Evolutionary conservation across 2,329 filamentous ascomycete species (phyloP).

Genomic region (Arthrobotrys pseudoclavata): DNA sequence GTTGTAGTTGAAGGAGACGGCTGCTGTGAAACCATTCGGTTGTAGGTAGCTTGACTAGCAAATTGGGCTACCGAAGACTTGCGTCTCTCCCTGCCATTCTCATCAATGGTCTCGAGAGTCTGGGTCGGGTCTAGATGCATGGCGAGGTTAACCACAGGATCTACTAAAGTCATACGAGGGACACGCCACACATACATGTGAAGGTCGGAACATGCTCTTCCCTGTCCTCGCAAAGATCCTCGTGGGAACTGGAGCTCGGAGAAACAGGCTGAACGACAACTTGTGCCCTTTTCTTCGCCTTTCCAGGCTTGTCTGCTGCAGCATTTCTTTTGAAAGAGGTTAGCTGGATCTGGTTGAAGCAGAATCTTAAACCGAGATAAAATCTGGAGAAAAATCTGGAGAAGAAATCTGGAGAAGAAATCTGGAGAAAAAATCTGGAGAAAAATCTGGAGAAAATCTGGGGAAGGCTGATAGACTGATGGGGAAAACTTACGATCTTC

Average conservation of each 20-base stretch:
- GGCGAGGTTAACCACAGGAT: constrained; percentile 4
- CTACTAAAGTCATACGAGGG: constrained; percentile 4
- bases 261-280: constrained; percentile 56
- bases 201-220: constrained; percentile 58
- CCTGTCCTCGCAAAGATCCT: constrained; percentile 51
- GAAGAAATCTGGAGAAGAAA: constrained; percentile 1
- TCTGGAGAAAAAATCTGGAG: not conserved
- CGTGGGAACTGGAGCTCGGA: constrained; percentile 56
- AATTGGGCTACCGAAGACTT: constrained; percentile 50
- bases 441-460: too few relatives aligned
- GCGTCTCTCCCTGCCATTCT: constrained; percentile 45
- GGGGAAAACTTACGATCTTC: constrained; percentile 78
- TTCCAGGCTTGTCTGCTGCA: constrained; percentile 51
- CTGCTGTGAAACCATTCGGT: constrained; percentile 55
- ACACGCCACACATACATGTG: constrained; percentile 44
- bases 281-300: constrained; percentile 58
- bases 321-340: constrained; percentile 42
- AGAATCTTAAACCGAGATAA: constrained; percentile 19
- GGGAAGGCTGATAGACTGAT: not conserved
- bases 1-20: constrained; percentile 55
- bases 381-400: constrained; percentile 13
- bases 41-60: constrained; percentile 44
- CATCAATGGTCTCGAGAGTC: constrained; percentile 48
- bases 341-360: constrained; percentile 2
- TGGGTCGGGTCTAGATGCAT: constrained; percentile 42